A percentile compares a stretch with the other conserved stretches of the same genome.
Evolutionary conservation across 495 filamentous ascomycete genomes (phyloP).

Genomic region (Hyaloscypha variabilis): DNA sequence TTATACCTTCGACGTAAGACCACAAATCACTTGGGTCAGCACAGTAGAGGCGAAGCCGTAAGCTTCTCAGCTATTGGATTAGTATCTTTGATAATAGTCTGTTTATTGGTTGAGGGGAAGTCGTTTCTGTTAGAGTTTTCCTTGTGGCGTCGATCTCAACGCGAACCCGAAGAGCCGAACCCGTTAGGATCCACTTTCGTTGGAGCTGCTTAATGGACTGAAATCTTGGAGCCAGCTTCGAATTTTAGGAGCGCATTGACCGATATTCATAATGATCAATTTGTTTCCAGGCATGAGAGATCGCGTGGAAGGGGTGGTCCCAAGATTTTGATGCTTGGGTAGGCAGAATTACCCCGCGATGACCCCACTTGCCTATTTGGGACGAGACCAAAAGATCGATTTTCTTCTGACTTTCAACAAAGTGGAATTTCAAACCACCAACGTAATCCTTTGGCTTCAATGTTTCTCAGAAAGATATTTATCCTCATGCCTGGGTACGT

Average conservation of each 20-base stretch:
- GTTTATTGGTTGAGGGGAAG: neutral
- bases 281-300: neutral
- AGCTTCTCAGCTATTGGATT: too few relatives aligned
- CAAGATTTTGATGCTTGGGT: neutral
- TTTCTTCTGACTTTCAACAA: neutral
- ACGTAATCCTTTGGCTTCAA: too few relatives aligned
- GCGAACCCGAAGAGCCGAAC: neutral
- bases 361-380: conserved; percentile 1
- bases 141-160: neutral
- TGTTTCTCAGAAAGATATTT: too few relatives aligned
- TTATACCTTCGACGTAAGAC: too few relatives aligned
- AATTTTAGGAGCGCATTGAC: neutral
- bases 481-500: too few relatives aligned
- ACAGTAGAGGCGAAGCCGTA: too few relatives aligned
- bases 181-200: neutral
- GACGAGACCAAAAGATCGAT: too few relatives aligned
- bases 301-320: neutral
- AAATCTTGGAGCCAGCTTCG: neutral
- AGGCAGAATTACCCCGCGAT: neutral
- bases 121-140: neutral
- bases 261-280: neutral
- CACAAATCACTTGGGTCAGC: too few relatives aligned
- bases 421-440: neutral
- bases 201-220: neutral
- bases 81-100: neutral